Base-by-base conservation (phyloP, 129 eudicot genomes). In the Smallanthus sonchifolius region DNA sequence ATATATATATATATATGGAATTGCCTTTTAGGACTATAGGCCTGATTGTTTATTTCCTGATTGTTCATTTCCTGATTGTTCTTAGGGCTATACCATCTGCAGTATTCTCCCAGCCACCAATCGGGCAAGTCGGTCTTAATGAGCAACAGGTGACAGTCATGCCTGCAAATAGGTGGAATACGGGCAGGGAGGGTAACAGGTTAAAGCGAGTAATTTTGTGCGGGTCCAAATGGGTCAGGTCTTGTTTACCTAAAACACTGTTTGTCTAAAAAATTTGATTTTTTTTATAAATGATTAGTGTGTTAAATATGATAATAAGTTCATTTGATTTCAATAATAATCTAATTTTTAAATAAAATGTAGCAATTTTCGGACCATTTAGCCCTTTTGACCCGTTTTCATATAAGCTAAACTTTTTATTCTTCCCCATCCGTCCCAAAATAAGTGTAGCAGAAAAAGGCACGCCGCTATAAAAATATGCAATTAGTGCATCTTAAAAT, bases 101-200 rank as follows among this genome's bases (percentile, higher is more conserved):
- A 42, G 99, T 95, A 43, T 95, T 95, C 79, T 91, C 99, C 63
- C 99, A 91, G 81, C 99, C 97, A 77, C 99, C 97, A 66, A 85
- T 88, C 35, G 97, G 93, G 13, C 96, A 83, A 87, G 99, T 91
- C 36, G 99, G 99, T 67, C 85, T 95, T 39, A 91, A 90, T 43
- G 99, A 95, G 84, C 97, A 88, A 78, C 90, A 95, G 95, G 98
- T 94, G 67, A 75, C 24, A 30, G 17, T 48, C 39, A 79, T 65
- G 28, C 69, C 66, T 69, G 77, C 76, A 55, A 65, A 38, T 17
- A 11, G 11, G 38, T 72, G 75, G 38, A 37, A 52, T 24, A 35
- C 28, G 42, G 38, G 14, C 17, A 3, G 19, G 66, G 34, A 3
- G 19, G 75, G 34, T 38, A 45, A 7, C 36, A 14, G 4, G 42